Base-by-base conservation (phyloP, 2,329 filamentous ascomycete species). In the Colletotrichum tanaceti region DNA sequence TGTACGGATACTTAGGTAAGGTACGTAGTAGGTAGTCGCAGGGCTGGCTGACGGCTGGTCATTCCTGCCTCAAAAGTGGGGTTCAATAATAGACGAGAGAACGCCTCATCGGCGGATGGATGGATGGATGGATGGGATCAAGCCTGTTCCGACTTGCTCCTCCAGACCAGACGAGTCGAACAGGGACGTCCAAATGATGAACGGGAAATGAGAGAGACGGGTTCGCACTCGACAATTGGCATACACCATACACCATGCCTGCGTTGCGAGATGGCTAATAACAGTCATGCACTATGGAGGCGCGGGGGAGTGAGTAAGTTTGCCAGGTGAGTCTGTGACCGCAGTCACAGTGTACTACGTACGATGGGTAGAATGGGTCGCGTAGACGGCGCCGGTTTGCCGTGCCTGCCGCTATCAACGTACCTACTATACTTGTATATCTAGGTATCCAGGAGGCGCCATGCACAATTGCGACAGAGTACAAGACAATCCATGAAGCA, bases 171-270 rank as follows among this genome's bases (percentile, higher is more conserved):
- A 28, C 57, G 28, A 44, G 41, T n/a, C 41, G 32, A 24, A 41
- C 63, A 35, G 41, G 58, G 47, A 63, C 32, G 43, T n/a, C 58
- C 50, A 54, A 54, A 62, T 65, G 49, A 65, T 22, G n/a, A n/a
- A n/a, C 35, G 50, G 43, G 58, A 66, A 66, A 55, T 66, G 58
- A 66, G 28, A 52, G n/a, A n/a, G n/a, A n/a, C n/a, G 63, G n/a
- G 50, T 52, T 28, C 28, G 50, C 58, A 35, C 58, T 55, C 59
- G 22, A 50, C 24, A 35, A 43, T 50, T 38, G 62, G 58, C 5
- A n/a, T n/a, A n/a, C n/a, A n/a, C n/a, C 58, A 38, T 35, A 61
- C 22, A 41, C 41, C 32, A 55, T 55, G 50, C 35, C 22, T 57
- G 52, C 18, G 28, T 39, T 57, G 58, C 43, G 16, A 63, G 54